Evolutionary conservation across 257 asterid species (phyloP), one percentile per base, ranked within the genome.

Genomic region (Cruciata laevipes): DNA sequence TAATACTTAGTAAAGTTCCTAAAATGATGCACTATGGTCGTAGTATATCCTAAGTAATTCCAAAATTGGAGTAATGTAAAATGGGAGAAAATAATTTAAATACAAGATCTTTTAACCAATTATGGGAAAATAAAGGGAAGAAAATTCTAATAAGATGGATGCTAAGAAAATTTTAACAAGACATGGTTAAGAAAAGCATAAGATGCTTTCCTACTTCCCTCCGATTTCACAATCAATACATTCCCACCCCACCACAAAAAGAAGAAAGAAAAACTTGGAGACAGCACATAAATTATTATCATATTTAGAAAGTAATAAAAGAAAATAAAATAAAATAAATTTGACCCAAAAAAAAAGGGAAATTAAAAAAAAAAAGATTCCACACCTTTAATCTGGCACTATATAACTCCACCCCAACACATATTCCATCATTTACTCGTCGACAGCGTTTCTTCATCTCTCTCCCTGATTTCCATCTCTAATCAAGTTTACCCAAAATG

Each of bases 191-290:
- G 74, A 71, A 63, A 71, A 53, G 75, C 35, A 63, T 37, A 4
- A 71, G 69, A 72, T 32, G 63, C 65, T 65, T 73, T 71, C 94
- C 87, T 86, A n/a, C 30, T 18, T 13, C 51, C 11, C 51, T 42
- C 51, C 16, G 13, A 0, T 51, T 30, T 51, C 32, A 18, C 49
- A 8, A 31, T 17, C 40, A 27, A 27, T 6, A 51, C 55, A 47
- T 47, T 47, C 55, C 21, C 38, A 33, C 69, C 49, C 49, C 62
- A 31, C 67, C 12, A 1, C 3, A 35, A 18, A 31, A 25, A 9
- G 58, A 10, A 59, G 58, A 30, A 42, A 69, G 3, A 7, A 4
- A 12, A 49, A 66, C 7, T 44, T 24, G 10, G 58, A 24, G 25
- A 14, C 23, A 25, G 14, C 35, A 20, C 30, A 47, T 47, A 47